Evolutionary conservation across 441 rosid genomes (phyloP), one percentile per base, ranked within the genome.

Genomic region (Capsella rubella): DNA sequence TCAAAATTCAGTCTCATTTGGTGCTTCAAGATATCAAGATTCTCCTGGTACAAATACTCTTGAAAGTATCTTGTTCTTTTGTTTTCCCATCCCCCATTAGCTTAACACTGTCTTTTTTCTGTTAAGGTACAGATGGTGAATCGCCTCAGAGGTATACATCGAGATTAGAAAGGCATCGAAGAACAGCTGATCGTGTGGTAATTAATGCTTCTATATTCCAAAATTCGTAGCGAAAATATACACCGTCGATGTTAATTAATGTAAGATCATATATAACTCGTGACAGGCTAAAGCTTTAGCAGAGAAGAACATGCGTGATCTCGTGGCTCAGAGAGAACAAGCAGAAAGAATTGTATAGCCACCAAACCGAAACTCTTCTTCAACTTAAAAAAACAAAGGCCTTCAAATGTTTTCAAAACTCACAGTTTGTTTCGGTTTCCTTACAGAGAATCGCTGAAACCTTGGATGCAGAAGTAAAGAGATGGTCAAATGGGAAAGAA

Each of bases 171-270:
- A 89, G 99, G 76, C 87, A 89, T 79, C 87, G 61, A 32, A 87
- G 99, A 81, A 95, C 95, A 71, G 93, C 97, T 69, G 98, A 95
- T 79, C 92, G 96, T 13, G 98, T 90, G 21, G 99, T 92, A 87
- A 65, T 3, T 14, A 37, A 83, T 45, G 21, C 56, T 58, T 71
- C 39, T 69, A 27, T 27, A 29, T 6, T 32, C 54, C 29, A 1
- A 12, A 43, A 51, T 21, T 63, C 7, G 32, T n/a, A 18, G 1
- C 6, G 8, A n/a, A 11, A 34, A 2, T 45, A 12, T 11, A 62
- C 51, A 37, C 49, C 53, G 2, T 18, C 61, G 37, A 21, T 16
- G 52, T 3, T 52, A 15, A 32, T 62, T 72, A 72, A 52, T 9
- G 34, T 51, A 79, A 4, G 11, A 10, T 53, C 53, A 9, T 55